Base-by-base conservation (phyloP, 1,139 yeast genomes). In the Yamadazyma buinensis region DNA sequence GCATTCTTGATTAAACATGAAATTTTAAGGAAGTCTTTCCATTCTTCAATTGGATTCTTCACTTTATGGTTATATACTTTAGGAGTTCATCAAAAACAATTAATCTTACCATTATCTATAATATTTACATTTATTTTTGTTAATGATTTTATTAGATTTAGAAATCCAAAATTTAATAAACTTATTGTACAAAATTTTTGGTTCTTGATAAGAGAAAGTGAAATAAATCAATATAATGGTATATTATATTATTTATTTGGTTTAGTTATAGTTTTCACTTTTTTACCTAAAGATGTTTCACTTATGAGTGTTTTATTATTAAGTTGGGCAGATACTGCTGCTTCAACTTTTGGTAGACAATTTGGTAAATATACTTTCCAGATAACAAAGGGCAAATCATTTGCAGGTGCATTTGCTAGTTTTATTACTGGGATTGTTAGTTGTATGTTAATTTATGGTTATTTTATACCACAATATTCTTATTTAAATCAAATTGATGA, bases 301-400 rank as follows among this genome's bases (percentile, higher is more conserved):
- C 66, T 90, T 18, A 69, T 88, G 66, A 72, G 95, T 19, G 78
- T 87, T 7, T 67, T 88, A 45, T 65, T 92, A 37, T 72, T 92
- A 44, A 84, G 96, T 54, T 92, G 97, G 97, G 90, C 95, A 9
- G 98, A 92, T 55, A 88, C 97, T 8, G 94, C 97, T 5, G 98
- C 98, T 2, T 86, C 97, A 3, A 86, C 97, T 1, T 60, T 90
- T 51, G 98, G 97, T 15, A 73, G 97, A 46, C 74, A 73, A 34
- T 87, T 65, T 56, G 97, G 97, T 7, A 72, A 84, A 48, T 72
- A 84, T 47, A 87, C 97, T 6, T 95, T 95, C 28, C 79, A 80
- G 52, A 59, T 90, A 24, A 71, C 83, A 8, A 64, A 72, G 37
- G 77, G 79, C 40, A 92, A 92, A 57, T 84, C 95, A 2, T 64